A percentile compares a stretch with the other conserved stretches of the same genome.
Conservation (phyloP, 805 yeast species). For the Teunomyces lycoperdinae region DNA sequence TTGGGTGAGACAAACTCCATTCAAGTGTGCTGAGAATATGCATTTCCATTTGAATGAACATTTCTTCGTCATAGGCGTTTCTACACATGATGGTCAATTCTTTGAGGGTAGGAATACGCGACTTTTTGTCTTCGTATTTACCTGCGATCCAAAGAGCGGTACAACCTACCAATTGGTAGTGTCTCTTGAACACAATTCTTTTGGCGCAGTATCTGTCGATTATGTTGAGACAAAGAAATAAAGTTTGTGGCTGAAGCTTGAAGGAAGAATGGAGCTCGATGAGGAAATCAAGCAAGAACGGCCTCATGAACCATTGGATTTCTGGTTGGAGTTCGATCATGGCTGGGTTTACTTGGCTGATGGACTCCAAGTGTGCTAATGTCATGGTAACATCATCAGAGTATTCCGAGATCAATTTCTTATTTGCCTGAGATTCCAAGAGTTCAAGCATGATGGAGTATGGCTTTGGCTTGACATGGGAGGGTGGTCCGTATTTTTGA, state of each 20-base stretch:
- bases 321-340: slow-evolving; percentile 50
- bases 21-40: slow-evolving; percentile 42
- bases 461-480: slow-evolving; percentile 25
- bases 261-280: slow-evolving; percentile 44
- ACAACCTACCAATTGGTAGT: slow-evolving; percentile 47
- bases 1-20: slow-evolving; percentile 46
- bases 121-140: slow-evolving; percentile 57
- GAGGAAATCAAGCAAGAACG: slow-evolving; percentile 41
- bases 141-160: slow-evolving; percentile 49
- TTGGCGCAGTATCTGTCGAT: slow-evolving; percentile 47
- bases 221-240: slow-evolving; percentile 42
- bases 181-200: slow-evolving; percentile 45
- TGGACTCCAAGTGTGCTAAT: slow-evolving; percentile 38
- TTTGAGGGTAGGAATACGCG: slow-evolving; percentile 53
- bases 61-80: slow-evolving; percentile 54
- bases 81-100: slow-evolving; percentile 57
- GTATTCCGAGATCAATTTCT: slow-evolving; percentile 43
- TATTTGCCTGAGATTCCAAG: slow-evolving; percentile 46
- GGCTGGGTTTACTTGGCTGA: slow-evolving; percentile 44
- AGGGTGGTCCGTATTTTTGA: slow-evolving; percentile 26
- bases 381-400: slow-evolving; percentile 35
- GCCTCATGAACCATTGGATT: slow-evolving; percentile 49
- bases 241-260: slow-evolving; percentile 41
- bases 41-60: slow-evolving; percentile 48
- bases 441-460: slow-evolving; percentile 46